Evolutionary conservation across 169 alveolate species (phyloP), one percentile per base, ranked within the genome.

Genomic region (Eimeria nieschulzi): DNA sequence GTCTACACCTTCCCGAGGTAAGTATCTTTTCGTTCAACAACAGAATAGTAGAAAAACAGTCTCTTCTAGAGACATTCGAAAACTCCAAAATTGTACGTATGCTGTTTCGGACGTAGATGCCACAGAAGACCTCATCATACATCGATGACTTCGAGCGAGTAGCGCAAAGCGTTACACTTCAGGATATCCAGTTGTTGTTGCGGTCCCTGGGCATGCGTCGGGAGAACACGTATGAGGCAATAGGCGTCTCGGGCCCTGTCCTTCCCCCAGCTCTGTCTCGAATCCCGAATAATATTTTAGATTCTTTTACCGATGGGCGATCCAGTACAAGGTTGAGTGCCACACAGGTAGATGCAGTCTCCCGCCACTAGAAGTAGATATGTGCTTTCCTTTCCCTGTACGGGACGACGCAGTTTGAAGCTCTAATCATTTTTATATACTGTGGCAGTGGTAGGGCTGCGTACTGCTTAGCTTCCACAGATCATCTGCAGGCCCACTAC

Each of bases 221-320:
- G 33, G 93, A 46, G 12, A 75, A 63, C 82, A 54, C 75, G 70
- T 88, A 88, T 87, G 93, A 76, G 63, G 93, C 86, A 21, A 54
- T 88, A 10, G 93, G 93, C 13, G 84, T 75, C 13, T 75, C 93
- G 17, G 93, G 93, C 39, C 93, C 93, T 17, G 83, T 64, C 13
- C 88, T 88, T 19, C 93, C 93, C 15, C 51, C 84, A 23, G 64
- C 63, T 13, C 84, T 85, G 53, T 51, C 64, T 71, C 87, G 87
- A n/a, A 71, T 73, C 9, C 87, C 87, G 61, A 12, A 61, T 26
- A 0, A 66, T 2, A 21, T 59, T 8, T 51, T 80, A 59, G 59
- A 55, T 23, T 15, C 17, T 26, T 59, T 61, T 23, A 5, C 51
- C 87, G 39, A 19, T n/a, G 17, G 71, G 75, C 76, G 55, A 26